Evolutionary conservation across 2,329 filamentous ascomycete genomes (phyloP).

Genomic region (Talaromyces sp.): DNA sequence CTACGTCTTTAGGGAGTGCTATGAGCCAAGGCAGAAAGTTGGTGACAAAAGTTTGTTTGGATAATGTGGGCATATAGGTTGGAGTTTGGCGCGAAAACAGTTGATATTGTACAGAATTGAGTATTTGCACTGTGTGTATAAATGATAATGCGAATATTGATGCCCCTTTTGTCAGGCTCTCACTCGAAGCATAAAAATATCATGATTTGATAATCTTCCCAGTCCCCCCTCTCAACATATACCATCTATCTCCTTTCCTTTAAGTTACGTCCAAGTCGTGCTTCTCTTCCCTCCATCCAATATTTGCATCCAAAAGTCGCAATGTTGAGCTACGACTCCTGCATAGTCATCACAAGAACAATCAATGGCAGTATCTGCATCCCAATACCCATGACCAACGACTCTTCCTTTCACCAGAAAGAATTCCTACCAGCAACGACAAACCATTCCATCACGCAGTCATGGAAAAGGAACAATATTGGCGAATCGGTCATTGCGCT

Average conservation of each 20-base stretch:
- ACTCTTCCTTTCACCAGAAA: not conserved
- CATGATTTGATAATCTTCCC: not conserved
- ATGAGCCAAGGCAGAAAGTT: not conserved
- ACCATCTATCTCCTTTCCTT: no score
- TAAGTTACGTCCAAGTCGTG: no score
- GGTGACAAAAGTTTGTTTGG: conserved; percentile 5
- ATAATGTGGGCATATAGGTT: conserved; percentile 10
- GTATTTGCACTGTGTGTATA: not conserved
- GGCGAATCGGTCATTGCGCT: not conserved
- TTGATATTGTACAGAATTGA: not conserved
- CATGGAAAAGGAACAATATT: not conserved
- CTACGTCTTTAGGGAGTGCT: not conserved
- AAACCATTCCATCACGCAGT: not conserved
- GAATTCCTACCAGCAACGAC: not conserved
- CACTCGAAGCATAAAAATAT: not conserved
- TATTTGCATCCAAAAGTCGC: not conserved
- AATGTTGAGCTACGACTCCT: not conserved
- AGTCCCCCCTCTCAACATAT: not conserved
- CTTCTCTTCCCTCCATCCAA: not conserved
- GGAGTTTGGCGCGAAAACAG: conserved; percentile 11
- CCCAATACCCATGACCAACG: not conserved
- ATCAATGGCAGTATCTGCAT: not conserved
- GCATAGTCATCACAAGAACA: conserved; percentile 1
- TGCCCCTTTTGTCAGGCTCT: not conserved
- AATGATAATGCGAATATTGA: not conserved